Conservation (phyloP, 805 yeast genomes). For the Suhomyces kilbournensis region DNA sequence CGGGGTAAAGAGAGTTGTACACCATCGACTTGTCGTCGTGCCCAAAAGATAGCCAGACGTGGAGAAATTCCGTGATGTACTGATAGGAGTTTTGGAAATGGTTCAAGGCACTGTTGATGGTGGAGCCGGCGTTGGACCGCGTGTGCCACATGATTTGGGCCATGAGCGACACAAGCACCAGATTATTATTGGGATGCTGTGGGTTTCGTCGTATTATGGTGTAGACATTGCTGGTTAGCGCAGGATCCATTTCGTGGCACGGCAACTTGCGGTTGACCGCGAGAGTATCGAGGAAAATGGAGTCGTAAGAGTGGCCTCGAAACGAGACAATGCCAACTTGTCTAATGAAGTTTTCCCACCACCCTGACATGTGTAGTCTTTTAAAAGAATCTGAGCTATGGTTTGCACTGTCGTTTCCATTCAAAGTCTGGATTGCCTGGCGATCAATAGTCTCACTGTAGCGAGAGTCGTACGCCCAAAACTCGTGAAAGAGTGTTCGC, state of each 20-base stretch:
- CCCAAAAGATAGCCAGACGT: slow-evolving; percentile 19
- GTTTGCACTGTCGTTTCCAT: slow-evolving; percentile 6
- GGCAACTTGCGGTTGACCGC: slow-evolving; percentile 13
- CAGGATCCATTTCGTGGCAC: background rate
- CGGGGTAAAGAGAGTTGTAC: slow-evolving; percentile 24
- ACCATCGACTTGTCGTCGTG: slow-evolving; percentile 10
- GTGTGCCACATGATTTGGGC: slow-evolving; percentile 12
- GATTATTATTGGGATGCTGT: slow-evolving; percentile 20
- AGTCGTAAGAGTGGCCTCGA: slow-evolving; percentile 12
- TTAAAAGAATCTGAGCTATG: slow-evolving; percentile 20
- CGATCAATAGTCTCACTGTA: slow-evolving; percentile 13
- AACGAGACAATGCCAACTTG: background rate
- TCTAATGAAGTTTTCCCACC: slow-evolving; percentile 26
- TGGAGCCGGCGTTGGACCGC: slow-evolving; percentile 2
- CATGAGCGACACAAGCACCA: slow-evolving; percentile 16
- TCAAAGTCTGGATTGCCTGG: slow-evolving; percentile 12
- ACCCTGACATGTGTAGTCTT: slow-evolving; percentile 23
- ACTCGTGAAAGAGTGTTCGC: slow-evolving; percentile 19
- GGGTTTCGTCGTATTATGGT: slow-evolving; percentile 10
- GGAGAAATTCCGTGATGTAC: background rate
- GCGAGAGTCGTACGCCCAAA: slow-evolving; percentile 17
- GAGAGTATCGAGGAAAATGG: slow-evolving; percentile 23
- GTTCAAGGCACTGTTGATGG: background rate
- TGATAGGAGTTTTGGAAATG: slow-evolving; percentile 1
- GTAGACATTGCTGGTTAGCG: slow-evolving; percentile 5